phyloP scores from a whole-genome alignment of 1,139 yeast species.

The Debaryomycetaceae sp. region DNA sequence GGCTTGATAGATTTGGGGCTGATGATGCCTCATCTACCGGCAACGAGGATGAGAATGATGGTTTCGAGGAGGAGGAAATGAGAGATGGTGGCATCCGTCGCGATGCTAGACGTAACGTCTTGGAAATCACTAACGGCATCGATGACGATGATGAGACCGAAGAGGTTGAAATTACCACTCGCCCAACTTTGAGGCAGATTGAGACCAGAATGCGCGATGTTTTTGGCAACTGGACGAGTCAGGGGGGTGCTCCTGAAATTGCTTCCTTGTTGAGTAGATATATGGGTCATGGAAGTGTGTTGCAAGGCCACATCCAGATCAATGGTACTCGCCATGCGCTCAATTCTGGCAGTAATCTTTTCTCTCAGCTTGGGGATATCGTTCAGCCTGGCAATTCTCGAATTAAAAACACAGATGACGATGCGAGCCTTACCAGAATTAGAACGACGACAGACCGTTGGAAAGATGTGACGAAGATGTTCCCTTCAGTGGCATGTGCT shows the following conservation, averaged over 20 bases:
- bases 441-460: slow-evolving; percentile 62
- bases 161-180: neutral
- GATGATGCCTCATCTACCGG: slow-evolving; percentile 3
- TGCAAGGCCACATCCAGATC: slow-evolving; percentile 1
- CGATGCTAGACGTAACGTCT: neutral
- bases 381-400: slow-evolving; percentile 1
- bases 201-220: neutral
- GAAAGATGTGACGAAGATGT: slow-evolving; percentile 46
- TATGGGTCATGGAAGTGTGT: slow-evolving; percentile 6
- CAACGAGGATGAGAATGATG: slow-evolving; percentile 6
- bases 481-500: slow-evolving; percentile 17
- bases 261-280: slow-evolving; percentile 6
- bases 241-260: neutral
- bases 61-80: slow-evolving; percentile 2
- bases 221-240: too few relatives aligned
- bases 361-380: neutral
- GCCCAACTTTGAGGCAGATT: neutral
- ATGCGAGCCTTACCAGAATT: slow-evolving; percentile 21
- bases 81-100: slow-evolving; percentile 1
- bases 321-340: slow-evolving; percentile 1
- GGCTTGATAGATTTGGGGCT: slow-evolving; percentile 32
- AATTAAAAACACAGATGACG: slow-evolving; percentile 4
- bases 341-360: neutral
- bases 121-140: neutral
- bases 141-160: slow-evolving; percentile 1